Percentiles rank a stretch among this genome's conserved stretches.
Evolutionary conservation across 495 filamentous ascomycete genomes (phyloP).

Genomic region (Glarea lozoyensis): DNA sequence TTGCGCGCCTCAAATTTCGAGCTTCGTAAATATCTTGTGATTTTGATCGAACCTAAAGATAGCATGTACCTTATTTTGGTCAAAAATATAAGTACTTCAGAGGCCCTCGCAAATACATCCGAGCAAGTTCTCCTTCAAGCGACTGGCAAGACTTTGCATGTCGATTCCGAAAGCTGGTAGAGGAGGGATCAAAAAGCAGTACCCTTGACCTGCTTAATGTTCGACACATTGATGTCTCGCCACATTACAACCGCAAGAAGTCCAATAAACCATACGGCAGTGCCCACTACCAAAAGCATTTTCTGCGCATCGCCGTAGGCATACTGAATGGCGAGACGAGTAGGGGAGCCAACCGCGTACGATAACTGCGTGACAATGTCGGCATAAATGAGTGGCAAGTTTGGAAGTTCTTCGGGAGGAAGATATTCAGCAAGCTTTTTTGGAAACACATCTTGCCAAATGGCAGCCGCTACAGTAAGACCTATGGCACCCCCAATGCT

Average conservation of each 20-base stretch:
- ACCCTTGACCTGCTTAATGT: constrained; percentile 10
- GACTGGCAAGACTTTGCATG: too few relatives aligned
- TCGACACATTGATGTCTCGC: constrained; percentile 34
- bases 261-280: constrained; percentile 38
- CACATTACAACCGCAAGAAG: constrained; percentile 38
- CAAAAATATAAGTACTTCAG: too few relatives aligned
- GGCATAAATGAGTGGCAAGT: constrained; percentile 40
- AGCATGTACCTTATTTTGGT: too few relatives aligned
- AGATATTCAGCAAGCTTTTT: constrained; percentile 42
- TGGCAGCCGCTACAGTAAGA: constrained; percentile 47
- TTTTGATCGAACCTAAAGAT: too few relatives aligned
- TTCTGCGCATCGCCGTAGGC: constrained; percentile 45
- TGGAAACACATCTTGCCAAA: constrained; percentile 58
- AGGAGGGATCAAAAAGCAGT: not conserved
- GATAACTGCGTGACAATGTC: constrained; percentile 47
- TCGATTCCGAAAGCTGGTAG: too few relatives aligned
- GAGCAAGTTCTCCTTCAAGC: too few relatives aligned
- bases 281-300: constrained; percentile 40
- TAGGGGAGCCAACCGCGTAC: constrained; percentile 49
- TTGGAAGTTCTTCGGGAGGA: constrained; percentile 37
- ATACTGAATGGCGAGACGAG: constrained; percentile 50
- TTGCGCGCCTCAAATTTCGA: too few relatives aligned
- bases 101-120: too few relatives aligned
- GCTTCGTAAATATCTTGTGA: too few relatives aligned
- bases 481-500: constrained; percentile 60